A percentile compares a stretch with the other conserved stretches of the same genome.
phyloP scores from a whole-genome alignment of 179 eudicot species.

The Vitellaria paradoxa region DNA sequence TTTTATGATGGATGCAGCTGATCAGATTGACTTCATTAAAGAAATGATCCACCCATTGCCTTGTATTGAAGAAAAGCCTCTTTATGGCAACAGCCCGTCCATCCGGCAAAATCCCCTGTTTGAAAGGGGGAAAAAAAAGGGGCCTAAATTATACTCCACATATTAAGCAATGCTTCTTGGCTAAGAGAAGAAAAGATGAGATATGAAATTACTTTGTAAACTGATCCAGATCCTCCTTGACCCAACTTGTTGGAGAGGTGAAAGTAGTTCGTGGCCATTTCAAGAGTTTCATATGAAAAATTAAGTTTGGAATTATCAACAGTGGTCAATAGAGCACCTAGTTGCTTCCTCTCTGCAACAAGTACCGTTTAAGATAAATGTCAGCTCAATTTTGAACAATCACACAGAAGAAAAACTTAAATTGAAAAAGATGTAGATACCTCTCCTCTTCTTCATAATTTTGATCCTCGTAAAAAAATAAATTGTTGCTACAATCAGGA shows the following conservation, averaged over 20 bases:
- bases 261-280: constrained; percentile 50
- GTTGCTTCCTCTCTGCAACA: constrained; percentile 37
- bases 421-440: constrained; percentile 4
- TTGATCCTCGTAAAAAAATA: constrained; percentile 23
- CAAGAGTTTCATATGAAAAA: constrained; percentile 45
- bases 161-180: background rate
- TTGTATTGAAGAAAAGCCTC: constrained; percentile 46
- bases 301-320: constrained; percentile 42
- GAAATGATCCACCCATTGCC: constrained; percentile 52
- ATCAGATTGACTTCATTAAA: constrained; percentile 46
- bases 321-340: constrained; percentile 23
- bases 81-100: constrained; percentile 44
- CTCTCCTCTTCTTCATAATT: constrained; percentile 25
- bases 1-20: constrained; percentile 43
- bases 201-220: constrained; percentile 35
- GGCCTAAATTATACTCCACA: background rate
- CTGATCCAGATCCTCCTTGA: constrained; percentile 62
- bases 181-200: background rate
- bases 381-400: background rate
- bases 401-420: background rate
- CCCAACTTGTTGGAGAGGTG: constrained; percentile 47
- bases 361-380: background rate
- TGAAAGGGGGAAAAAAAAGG: background rate
- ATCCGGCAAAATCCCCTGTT: constrained; percentile 43
- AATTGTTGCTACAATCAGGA: constrained; percentile 28